Evolutionary conservation across 169 alveolate species (phyloP).

Genomic region (Cystoisospora suis): DNA sequence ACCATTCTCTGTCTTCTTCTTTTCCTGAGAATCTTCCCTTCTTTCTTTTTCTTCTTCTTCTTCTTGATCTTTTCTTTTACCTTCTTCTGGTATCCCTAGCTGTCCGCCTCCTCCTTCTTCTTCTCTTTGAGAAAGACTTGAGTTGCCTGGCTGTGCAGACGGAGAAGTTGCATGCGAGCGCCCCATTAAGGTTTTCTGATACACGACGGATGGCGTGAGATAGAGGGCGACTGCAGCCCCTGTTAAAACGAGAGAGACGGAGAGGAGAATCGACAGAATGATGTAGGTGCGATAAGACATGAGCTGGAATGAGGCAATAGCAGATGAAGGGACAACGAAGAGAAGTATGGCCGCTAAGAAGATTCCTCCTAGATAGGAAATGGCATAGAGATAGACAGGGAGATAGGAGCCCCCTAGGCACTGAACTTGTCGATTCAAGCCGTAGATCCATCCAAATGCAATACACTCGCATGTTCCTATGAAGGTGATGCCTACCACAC

Average conservation of each 20-base stretch:
- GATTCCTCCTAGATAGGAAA: background rate
- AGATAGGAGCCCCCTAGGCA: background rate
- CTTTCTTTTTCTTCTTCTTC: background rate
- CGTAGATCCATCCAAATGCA: constrained; percentile 61
- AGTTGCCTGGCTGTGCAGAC: background rate
- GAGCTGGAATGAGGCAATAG: too few relatives aligned
- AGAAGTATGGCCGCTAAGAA: background rate
- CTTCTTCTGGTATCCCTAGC: background rate
- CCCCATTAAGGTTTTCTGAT: too few relatives aligned
- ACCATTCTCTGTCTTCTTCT: too few relatives aligned
- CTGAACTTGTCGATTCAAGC: constrained; percentile 28
- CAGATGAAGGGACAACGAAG: background rate
- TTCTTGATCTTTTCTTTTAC: background rate
- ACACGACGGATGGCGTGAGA: too few relatives aligned
- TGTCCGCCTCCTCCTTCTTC: background rate
- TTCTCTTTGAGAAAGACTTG: background rate
- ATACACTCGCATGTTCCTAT: constrained; percentile 20
- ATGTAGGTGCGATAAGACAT: too few relatives aligned
- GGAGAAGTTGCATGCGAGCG: background rate
- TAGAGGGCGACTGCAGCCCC: too few relatives aligned
- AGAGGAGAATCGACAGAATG: too few relatives aligned
- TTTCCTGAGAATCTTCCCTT: too few relatives aligned
- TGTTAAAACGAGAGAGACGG: too few relatives aligned
- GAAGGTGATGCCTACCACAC: constrained; percentile 36
- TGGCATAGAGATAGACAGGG: background rate